These are phyloP conservation scores for Alloascoidea hylecoeti DNA, from an alignment of 805 yeast species.

Conservation along the genomic window DNA sequence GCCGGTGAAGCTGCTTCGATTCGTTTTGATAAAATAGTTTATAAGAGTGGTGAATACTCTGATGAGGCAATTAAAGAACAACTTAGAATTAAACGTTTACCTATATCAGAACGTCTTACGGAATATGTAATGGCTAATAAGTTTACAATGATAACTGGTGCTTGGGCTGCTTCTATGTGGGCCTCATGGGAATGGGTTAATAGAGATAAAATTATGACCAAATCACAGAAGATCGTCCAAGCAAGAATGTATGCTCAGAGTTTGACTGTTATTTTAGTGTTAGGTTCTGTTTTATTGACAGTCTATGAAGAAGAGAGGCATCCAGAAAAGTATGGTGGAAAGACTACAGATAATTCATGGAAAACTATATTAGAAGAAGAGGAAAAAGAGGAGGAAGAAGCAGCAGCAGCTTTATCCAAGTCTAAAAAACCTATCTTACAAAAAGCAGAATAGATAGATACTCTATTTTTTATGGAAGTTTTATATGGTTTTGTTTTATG, in stretches of 20 bases:
- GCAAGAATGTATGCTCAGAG: slow-evolving; percentile 90
- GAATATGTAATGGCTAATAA: slow-evolving; percentile 38
- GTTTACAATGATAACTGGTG: slow-evolving; percentile 51
- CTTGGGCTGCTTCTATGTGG: slow-evolving; percentile 71
- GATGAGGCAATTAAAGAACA: slow-evolving; percentile 28
- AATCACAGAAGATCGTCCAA: slow-evolving; percentile 69
- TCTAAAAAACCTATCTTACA: no score
- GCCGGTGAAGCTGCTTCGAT: slow-evolving; percentile 62
- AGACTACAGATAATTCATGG: slow-evolving; percentile 26
- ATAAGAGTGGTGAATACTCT: slow-evolving; percentile 29
- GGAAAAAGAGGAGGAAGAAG: slow-evolving; percentile 13
- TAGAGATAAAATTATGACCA: slow-evolving; percentile 60
- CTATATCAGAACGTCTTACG: slow-evolving; percentile 32
- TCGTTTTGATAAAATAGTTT: slow-evolving; percentile 45
- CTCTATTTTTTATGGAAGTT: no score
- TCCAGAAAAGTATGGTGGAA: slow-evolving; percentile 20
- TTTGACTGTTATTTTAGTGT: slow-evolving; percentile 53
- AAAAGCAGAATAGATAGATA: slow-evolving; percentile 1
- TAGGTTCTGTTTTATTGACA: slow-evolving; percentile 51
- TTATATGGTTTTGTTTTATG: no score
- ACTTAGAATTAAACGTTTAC: slow-evolving; percentile 34
- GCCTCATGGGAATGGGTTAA: slow-evolving; percentile 69
- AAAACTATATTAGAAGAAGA: slow-evolving; percentile 31
- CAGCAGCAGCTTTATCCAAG: no score
- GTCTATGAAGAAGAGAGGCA: slow-evolving; percentile 48